phyloP scores from a whole-genome alignment of 441 rosid species.

The Kokia cookei region DNA sequence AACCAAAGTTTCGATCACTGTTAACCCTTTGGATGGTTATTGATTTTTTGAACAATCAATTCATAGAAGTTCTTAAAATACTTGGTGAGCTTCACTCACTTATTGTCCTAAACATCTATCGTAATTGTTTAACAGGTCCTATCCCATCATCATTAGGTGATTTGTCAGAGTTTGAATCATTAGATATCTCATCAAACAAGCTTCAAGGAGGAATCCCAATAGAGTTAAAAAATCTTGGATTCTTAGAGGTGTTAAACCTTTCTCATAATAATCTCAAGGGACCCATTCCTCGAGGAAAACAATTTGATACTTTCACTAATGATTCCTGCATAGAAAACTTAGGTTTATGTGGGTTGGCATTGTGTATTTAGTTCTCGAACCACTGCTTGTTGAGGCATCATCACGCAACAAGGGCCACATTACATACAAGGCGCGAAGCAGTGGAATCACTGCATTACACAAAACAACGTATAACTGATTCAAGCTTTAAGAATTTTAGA shows the following conservation, averaged over 20 bases:
- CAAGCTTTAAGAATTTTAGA: too few relatives aligned
- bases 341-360: background rate
- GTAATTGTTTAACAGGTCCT: conserved; percentile 9
- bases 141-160: conserved; percentile 19
- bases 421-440: too few relatives aligned
- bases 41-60: conserved; percentile 17
- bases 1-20: background rate
- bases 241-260: background rate
- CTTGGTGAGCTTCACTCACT: conserved; percentile 2
- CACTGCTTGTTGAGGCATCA: too few relatives aligned
- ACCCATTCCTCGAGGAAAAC: conserved; percentile 8
- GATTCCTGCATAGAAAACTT: background rate
- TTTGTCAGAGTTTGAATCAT: background rate
- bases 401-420: too few relatives aligned
- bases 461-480: too few relatives aligned
- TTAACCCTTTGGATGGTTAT: conserved; percentile 1
- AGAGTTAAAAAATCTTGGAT: conserved; percentile 2
- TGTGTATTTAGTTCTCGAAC: too few relatives aligned
- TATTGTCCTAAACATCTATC: conserved; percentile 19
- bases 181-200: background rate
- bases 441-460: too few relatives aligned
- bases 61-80: conserved; percentile 12
- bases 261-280: conserved; percentile 13
- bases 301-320: conserved; percentile 5
- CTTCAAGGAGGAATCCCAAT: conserved; percentile 9